Percentiles rank a stretch among this genome's conserved stretches.
These are phyloP conservation scores for Hylodesmum podocarpum DNA, from an alignment of 306 rosid species.

Conservation along the genomic window DNA sequence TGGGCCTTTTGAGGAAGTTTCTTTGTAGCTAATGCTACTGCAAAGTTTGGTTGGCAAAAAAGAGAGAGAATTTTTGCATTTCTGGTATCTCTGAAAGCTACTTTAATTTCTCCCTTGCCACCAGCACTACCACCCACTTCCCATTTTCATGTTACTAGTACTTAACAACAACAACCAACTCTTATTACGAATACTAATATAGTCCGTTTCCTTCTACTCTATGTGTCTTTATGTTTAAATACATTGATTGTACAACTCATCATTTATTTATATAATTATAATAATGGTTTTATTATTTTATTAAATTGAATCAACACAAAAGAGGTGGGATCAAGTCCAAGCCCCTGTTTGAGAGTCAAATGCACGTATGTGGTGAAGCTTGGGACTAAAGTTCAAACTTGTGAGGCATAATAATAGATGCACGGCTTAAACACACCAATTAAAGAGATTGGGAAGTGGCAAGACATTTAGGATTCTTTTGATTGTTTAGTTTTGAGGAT, in stretches of 20 bases:
- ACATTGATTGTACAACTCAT: too few relatives aligned
- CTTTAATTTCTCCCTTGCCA: constrained; percentile 14
- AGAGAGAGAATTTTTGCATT: neutral
- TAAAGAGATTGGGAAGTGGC: neutral
- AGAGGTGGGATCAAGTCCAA: neutral
- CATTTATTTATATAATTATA: too few relatives aligned
- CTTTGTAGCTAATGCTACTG: constrained; percentile 24
- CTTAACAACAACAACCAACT: too few relatives aligned
- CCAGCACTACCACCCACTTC: too few relatives aligned
- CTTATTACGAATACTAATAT: too few relatives aligned
- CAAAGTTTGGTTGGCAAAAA: neutral
- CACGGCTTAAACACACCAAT: constrained; percentile 16
- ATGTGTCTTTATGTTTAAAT: too few relatives aligned
- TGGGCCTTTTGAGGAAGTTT: constrained; percentile 48
- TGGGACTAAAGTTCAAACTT: neutral
- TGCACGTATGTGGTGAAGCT: too few relatives aligned
- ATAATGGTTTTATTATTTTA: too few relatives aligned
- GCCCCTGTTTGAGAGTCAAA: neutral
- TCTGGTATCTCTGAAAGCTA: constrained; percentile 32
- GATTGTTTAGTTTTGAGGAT: neutral
- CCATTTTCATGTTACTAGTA: too few relatives aligned
- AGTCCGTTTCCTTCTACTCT: too few relatives aligned
- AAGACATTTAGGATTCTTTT: neutral
- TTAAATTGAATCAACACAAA: neutral
- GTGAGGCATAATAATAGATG: constrained; percentile 7